phyloP scores from a whole-genome alignment of 306 rosid genomes.

The Lotus japonicus region DNA sequence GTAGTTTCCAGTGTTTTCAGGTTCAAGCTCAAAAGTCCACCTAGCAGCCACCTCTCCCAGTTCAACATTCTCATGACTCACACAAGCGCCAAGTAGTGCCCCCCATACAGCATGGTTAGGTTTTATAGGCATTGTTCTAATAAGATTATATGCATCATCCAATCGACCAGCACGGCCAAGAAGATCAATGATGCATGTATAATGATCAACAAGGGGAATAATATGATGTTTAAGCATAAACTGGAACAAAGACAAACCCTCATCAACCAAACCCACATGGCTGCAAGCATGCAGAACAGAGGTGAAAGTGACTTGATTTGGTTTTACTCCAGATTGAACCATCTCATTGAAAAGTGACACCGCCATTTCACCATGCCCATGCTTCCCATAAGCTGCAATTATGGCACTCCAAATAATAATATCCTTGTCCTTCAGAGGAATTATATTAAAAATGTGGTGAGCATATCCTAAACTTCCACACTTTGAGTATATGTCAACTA shows the following conservation, averaged over 20 bases:
- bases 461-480: slow-evolving; percentile 65
- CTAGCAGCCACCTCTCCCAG: slow-evolving; percentile 71
- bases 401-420: slow-evolving; percentile 65
- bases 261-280: slow-evolving; percentile 81
- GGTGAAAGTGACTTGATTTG: slow-evolving; percentile 73
- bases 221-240: slow-evolving; percentile 44
- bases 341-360: slow-evolving; percentile 68
- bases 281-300: slow-evolving; percentile 85
- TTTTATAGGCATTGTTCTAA: slow-evolving; percentile 50
- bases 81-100: slow-evolving; percentile 86
- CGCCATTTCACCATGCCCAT: slow-evolving; percentile 65
- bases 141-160: slow-evolving; percentile 62
- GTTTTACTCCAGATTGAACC: slow-evolving; percentile 66
- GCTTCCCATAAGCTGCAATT: slow-evolving; percentile 69
- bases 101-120: slow-evolving; percentile 73
- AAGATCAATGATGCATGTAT: slow-evolving; percentile 72
- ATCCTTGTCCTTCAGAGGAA: slow-evolving; percentile 50
- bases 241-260: slow-evolving; percentile 63
- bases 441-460: slow-evolving; percentile 46
- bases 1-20: slow-evolving; percentile 74
- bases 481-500: slow-evolving; percentile 68
- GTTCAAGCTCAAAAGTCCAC: slow-evolving; percentile 60
- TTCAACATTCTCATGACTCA: slow-evolving; percentile 73
- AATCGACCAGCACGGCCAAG: slow-evolving; percentile 89
- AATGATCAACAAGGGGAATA: slow-evolving; percentile 59